Percentiles rank a stretch among this genome's conserved stretches.
Evolutionary conservation across 2,329 filamentous ascomycete genomes (phyloP).

Genomic region (Graphium sp.): DNA sequence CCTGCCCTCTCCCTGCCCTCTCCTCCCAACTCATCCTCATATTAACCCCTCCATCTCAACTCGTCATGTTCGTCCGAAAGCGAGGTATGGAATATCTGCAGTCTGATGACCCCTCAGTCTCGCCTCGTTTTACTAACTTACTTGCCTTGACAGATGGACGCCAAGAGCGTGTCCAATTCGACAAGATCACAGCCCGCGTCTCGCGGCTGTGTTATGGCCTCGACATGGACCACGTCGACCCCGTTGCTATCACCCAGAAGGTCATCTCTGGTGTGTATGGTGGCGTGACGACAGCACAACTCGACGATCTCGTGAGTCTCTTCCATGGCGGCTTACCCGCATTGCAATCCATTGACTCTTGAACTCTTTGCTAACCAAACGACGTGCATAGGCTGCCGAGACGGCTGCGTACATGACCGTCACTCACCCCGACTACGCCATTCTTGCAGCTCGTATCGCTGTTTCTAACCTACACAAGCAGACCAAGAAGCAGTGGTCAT

Average conservation of each 20-base stretch:
- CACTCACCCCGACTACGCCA: conserved; percentile 96
- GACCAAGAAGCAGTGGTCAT: conserved; percentile 99
- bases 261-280: conserved; percentile 99
- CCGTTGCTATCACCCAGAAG: conserved; percentile 96
- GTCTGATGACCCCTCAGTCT: neutral
- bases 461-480: conserved; percentile 99
- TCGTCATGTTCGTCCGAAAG: conserved; percentile 46
- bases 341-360: neutral
- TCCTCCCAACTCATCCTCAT: conserved; percentile 8
- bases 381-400: conserved; percentile 62
- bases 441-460: conserved; percentile 93
- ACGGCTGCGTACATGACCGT: conserved; percentile 99
- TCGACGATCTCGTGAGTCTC: conserved; percentile 82
- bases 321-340: neutral
- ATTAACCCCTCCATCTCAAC: conserved; percentile 8
- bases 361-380: conserved; percentile 2
- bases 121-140: conserved; percentile 11
- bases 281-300: conserved; percentile 87
- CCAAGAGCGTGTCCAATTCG: conserved; percentile 99
- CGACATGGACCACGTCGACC: conserved; percentile 87
- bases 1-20: conserved; percentile 8
- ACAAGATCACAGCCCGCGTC: conserved; percentile 99
- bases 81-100: conserved; percentile 27
- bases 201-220: conserved; percentile 95
- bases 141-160: conserved; percentile 68